Evolutionary conservation across 495 filamentous ascomycete genomes (phyloP).

Genomic region (Xylaria flabelliformis): DNA sequence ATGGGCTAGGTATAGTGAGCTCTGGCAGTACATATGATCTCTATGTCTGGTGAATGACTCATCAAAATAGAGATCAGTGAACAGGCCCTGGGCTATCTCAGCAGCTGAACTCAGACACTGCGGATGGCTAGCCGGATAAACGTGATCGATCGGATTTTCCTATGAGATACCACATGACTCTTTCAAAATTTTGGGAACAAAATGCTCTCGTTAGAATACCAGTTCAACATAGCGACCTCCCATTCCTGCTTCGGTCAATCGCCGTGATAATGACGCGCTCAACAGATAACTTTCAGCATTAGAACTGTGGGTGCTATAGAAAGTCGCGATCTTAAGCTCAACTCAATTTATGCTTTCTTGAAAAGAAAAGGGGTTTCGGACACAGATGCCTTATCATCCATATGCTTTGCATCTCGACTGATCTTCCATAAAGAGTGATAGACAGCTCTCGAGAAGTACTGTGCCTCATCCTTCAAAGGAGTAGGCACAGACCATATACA

Average conservation of each 20-base stretch:
- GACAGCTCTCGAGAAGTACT: not conserved
- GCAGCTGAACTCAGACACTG: not conserved
- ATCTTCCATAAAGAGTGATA: not conserved
- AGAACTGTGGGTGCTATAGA: not conserved
- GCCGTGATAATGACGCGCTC: not conserved
- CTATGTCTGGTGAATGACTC: slow-evolving; percentile 14
- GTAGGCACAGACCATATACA: slow-evolving; percentile 4
- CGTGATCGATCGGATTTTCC: not conserved
- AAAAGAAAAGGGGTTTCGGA: slow-evolving; percentile 8
- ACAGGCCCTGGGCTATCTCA: slow-evolving; percentile 5
- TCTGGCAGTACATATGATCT: slow-evolving; percentile 47
- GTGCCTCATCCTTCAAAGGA: slow-evolving; percentile 1
- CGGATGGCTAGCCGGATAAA: not conserved
- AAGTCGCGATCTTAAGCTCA: not conserved
- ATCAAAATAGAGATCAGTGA: slow-evolving; percentile 7
- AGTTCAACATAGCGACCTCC: not conserved
- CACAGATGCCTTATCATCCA: slow-evolving; percentile 5
- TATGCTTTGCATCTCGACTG: slow-evolving; percentile 9
- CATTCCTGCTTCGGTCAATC: not conserved
- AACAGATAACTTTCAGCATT: not conserved
- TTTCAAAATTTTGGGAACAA: slow-evolving; percentile 3
- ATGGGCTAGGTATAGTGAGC: slow-evolving; percentile 56
- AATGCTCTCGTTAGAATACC: slow-evolving; percentile 9
- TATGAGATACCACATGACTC: not conserved
- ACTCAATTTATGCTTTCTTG: not conserved